Conservation (phyloP, 1,284 basidiomycete species). For the Exobasidium rhododendri region DNA sequence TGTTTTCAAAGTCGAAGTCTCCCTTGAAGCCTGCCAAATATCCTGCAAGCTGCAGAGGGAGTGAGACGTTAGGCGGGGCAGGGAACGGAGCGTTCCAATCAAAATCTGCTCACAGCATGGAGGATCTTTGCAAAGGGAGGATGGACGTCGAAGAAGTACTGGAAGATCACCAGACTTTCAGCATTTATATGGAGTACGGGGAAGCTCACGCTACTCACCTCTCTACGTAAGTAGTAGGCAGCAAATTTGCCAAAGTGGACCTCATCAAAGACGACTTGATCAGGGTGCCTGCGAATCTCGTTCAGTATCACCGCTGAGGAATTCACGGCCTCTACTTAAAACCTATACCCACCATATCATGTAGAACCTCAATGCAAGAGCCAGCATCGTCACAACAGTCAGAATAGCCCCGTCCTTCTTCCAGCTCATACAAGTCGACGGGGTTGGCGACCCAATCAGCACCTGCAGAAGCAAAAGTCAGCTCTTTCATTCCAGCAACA, state of each 20-base stretch:
- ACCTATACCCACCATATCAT: conserved; percentile 21
- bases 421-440: background rate
- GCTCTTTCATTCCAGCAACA: too few species aligned
- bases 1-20: conserved; percentile 86
- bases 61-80: too few species aligned
- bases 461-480: background rate
- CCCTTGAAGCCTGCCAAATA: conserved; percentile 97
- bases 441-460: background rate
- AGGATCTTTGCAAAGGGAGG: conserved; percentile 65
- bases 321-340: conserved; percentile 5
- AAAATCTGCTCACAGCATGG: conserved; percentile 17
- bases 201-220: conserved; percentile 19
- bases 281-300: conserved; percentile 21
- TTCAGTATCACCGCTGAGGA: background rate
- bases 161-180: conserved; percentile 57
- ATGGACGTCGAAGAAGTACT: conserved; percentile 99
- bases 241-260: conserved; percentile 55
- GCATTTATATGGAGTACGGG: background rate
- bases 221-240: conserved; percentile 49
- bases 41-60: conserved; percentile 64
- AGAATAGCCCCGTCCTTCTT: conserved; percentile 18
- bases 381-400: conserved; percentile 27
- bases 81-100: too few species aligned
- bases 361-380: conserved; percentile 36
- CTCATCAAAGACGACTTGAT: conserved; percentile 54